A percentile compares a stretch with the other conserved stretches of the same genome.
Evolutionary conservation across 2,329 filamentous ascomycete genomes (phyloP).

Genomic region (Cadophora luteo-olivacea): DNA sequence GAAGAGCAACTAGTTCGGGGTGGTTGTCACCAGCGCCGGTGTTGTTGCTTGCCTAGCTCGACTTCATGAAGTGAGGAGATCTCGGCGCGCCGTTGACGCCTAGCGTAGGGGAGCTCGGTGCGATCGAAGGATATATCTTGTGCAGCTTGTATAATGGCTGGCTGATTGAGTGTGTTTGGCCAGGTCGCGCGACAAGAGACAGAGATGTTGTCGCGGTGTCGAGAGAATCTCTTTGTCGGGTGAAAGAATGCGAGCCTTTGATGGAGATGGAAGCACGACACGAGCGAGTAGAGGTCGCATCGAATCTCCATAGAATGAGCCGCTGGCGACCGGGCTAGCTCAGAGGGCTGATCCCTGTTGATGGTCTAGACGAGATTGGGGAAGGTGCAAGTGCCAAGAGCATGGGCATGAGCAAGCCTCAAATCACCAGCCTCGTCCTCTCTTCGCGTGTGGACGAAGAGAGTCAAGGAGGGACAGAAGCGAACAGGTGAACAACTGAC

Average conservation of each 20-base stretch:
- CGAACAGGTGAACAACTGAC: background rate
- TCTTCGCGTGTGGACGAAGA: too few relatives aligned
- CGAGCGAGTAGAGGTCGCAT: background rate
- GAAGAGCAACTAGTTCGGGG: conserved; percentile 2
- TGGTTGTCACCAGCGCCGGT: conserved; percentile 28
- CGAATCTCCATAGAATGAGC: conserved; percentile 3
- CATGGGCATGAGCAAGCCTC: too few relatives aligned
- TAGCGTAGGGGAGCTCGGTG: background rate
- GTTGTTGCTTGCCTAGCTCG: conserved; percentile 26
- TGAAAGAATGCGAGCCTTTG: conserved; percentile 6
- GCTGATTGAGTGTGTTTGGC: background rate
- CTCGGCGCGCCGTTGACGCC: conserved; percentile 10
- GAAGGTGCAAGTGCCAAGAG: background rate
- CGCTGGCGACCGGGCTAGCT: background rate
- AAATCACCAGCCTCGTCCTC: background rate
- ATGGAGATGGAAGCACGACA: background rate
- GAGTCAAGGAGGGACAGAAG: background rate
- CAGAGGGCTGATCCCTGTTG: background rate
- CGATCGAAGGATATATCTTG: background rate
- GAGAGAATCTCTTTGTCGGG: conserved; percentile 3
- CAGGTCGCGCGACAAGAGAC: conserved; percentile 2
- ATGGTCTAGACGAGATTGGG: background rate
- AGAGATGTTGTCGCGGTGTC: background rate
- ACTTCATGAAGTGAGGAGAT: conserved; percentile 27
- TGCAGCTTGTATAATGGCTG: background rate